Evolutionary conservation across 2,329 filamentous ascomycete species (phyloP), one percentile per base, ranked within the genome.

Genomic region (Seiridium cupressi): DNA sequence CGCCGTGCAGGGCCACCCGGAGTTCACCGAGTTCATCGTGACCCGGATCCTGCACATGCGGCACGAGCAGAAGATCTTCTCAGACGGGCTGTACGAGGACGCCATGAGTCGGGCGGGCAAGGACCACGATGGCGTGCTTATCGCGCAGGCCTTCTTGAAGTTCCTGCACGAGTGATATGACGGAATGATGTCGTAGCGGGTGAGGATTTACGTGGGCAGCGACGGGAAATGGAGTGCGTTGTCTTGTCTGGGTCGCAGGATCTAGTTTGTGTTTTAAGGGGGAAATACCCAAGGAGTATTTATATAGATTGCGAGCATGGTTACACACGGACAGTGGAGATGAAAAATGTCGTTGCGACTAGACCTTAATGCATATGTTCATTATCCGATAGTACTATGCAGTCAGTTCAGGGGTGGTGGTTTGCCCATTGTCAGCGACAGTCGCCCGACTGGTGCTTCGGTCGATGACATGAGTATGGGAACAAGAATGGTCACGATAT

Each of bases 1-100:
- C 62, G 88, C 91, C 0, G 85, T 96, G 1, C 92, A 97, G 77
- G 92, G 92, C 5, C 92, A 96, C 73, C 93, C 92, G 0, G 93
- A 97, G 73, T 95, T 94, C 72, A 90, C 82, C 3, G 80, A 82
- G 61, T 82, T 86, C 13, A 93, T 96, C 64, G 84, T 93, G 67
- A 79, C 77, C 18, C 88, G 92, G 72, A 75, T 96, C 44, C 74
- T 94, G 58, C 80, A 83, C 62, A 76, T 82, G 61, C 82, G 93
- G 60, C 85, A 90, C 69, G 78, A 80, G 35, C 78, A 78, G 53
- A 91, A 91, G 1, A 80, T 95, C 31, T 90, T 97, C 64, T 76
- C 81, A 58, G 86, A 93, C 60, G 85, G 85, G 18, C 74, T 89
- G 62, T 94, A 85, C 66, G 75, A 85, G 59, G 89, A 91, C 66